Conservation (phyloP, 352 stramenopile species). For the Blastocystis sp. region DNA sequence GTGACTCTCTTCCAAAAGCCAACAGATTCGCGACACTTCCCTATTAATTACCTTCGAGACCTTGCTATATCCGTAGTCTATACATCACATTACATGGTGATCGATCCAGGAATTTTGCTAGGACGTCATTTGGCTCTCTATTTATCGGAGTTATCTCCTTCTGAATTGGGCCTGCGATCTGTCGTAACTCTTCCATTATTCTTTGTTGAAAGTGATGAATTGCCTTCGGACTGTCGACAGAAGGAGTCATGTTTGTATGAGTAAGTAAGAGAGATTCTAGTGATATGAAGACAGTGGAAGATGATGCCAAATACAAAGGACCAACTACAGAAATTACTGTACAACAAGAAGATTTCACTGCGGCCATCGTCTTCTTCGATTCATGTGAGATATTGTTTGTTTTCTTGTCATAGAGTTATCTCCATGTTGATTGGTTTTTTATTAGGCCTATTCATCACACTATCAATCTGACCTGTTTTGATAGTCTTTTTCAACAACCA, state of each 20-base stretch:
- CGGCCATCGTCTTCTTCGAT: not conserved
- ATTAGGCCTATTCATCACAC: not conserved
- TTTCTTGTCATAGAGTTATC: not conserved
- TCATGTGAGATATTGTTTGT: not conserved
- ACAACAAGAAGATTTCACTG: not conserved
- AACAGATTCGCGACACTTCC: not conserved
- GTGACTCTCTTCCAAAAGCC: not conserved
- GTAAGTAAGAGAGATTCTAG: not conserved
- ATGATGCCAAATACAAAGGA: not conserved
- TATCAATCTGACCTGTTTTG: conserved; percentile 11
- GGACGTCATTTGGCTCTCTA: not conserved
- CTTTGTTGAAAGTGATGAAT: not conserved
- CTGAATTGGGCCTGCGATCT: not conserved
- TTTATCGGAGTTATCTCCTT: not conserved
- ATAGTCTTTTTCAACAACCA: conserved; percentile 19
- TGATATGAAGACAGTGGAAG: not conserved
- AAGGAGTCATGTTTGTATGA: not conserved
- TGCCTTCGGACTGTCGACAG: not conserved
- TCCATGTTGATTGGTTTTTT: conserved; percentile 31
- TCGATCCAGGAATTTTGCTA: not conserved
- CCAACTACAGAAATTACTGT: not conserved
- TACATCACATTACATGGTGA: conserved; percentile 38
- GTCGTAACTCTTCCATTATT: conserved; percentile 27
- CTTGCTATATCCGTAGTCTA: not conserved
- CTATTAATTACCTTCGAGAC: conserved; percentile 34